Evolutionary conservation across 2,329 filamentous ascomycete genomes (phyloP).

Genomic region (Setomelanomma holmii): DNA sequence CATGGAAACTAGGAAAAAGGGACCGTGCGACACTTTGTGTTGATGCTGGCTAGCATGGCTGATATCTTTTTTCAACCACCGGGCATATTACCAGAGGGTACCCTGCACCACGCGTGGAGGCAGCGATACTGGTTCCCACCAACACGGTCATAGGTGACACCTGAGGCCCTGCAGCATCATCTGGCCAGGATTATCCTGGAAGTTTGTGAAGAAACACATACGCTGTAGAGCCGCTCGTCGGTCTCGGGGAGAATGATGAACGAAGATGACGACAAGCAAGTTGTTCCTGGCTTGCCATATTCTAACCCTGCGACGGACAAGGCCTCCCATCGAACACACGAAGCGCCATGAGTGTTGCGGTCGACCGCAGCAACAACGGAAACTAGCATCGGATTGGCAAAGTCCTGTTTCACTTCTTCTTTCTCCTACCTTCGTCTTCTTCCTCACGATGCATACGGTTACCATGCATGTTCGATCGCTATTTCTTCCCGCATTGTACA

Average conservation of each 20-base stretch:
- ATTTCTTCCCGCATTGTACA: not conserved
- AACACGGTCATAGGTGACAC: not conserved
- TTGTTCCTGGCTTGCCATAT: not conserved
- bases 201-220: not conserved
- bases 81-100: slow-evolving; percentile 4
- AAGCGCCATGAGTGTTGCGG: no score
- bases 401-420: not conserved
- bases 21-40: not conserved
- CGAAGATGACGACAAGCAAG: not conserved
- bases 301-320: no score
- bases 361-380: no score
- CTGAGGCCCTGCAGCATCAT: not conserved
- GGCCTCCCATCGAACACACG: no score
- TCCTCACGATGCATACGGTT: not conserved
- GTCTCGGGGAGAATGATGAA: not conserved
- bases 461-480: not conserved
- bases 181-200: not conserved
- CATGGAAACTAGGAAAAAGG: slow-evolving; percentile 37
- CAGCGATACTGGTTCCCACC: no score
- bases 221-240: not conserved
- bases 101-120: not conserved
- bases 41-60: not conserved
- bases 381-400: not conserved
- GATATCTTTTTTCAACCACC: slow-evolving; percentile 2
- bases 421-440: not conserved